Base-by-base conservation (phyloP, 2,329 filamentous ascomycete genomes). In the Cordyceps tenuipes region DNA sequence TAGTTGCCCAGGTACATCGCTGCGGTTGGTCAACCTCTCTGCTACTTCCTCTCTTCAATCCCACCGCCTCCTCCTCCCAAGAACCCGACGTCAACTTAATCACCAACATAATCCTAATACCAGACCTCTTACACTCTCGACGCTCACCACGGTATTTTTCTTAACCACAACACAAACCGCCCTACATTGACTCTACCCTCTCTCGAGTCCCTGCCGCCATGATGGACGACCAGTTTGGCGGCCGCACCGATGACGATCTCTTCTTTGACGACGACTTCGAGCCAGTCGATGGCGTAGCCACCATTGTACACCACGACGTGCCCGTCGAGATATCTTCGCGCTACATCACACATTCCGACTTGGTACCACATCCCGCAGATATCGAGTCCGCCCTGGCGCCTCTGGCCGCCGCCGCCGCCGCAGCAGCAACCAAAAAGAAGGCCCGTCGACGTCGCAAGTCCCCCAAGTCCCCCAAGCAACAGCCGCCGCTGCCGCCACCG, bases 211-310 rank as follows among this genome's bases (percentile, higher is more conserved):
- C 44, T 43, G 17, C 13, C 46, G 17, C 52, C 10, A 23, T 47
- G 63, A 84, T 84, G 82, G 82, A 84, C 23, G 82, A 85, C 64
- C 82, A 85, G 66, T 85, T 84, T 64, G 77, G 79, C 62, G 82
- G 82, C 52, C 77, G 82, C 21, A 85, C 82, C 50, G 82, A 85
- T 66, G 83, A 85, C 65, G 82, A 84, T 67, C 76, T 85, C 62
- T 85, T 85, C 68, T 79, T 80, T 62, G 83, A 85, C 64, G 82
- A 85, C 66, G 82, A 85, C 66, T 83, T 85, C 61, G 82, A 85
- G 68, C 82, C 81, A 8, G 76, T 83, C 55, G 70, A 76, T 46
- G 70, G 70, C 63, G 68, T 72, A 50, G 61, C 70, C 5, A 64
- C 73, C 23, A 63, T 70, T 23, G 31, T 57, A 5, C 34, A 48